phyloP scores from a whole-genome alignment of 805 yeast genomes.

The Wickerhamiella spandovensis region DNA sequence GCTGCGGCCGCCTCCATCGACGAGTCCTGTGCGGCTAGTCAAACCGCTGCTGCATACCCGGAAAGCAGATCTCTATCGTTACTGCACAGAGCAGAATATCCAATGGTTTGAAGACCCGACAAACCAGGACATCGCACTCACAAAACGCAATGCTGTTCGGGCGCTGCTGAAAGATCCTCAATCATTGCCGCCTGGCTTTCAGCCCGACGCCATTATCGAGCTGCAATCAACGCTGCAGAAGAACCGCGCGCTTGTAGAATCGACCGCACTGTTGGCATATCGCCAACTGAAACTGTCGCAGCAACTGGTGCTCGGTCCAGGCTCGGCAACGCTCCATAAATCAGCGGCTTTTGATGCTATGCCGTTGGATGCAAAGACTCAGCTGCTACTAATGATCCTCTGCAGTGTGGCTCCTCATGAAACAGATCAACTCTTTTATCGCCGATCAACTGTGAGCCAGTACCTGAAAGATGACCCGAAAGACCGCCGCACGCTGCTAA shows the following conservation, averaged over 20 bases:
- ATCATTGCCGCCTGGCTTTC: conserved; percentile 6
- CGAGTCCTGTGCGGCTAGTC: conserved; percentile 20
- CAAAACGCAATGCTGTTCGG: conserved; percentile 46
- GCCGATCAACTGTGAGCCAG: conserved; percentile 5
- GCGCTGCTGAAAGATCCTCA: conserved; percentile 27
- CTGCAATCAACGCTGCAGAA: conserved; percentile 1
- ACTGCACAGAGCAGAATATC: conserved; percentile 31
- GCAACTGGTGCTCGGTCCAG: background rate
- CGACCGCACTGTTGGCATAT: background rate
- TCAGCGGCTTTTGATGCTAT: conserved; percentile 2
- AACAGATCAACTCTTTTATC: conserved; percentile 4
- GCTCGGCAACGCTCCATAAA: conserved; percentile 2
- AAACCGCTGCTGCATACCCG: conserved; percentile 41
- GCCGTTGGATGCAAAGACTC: conserved; percentile 6
- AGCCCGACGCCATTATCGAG: background rate
- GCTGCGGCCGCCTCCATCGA: conserved; percentile 3
- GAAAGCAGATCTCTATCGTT: conserved; percentile 34
- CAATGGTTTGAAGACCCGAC: conserved; percentile 64
- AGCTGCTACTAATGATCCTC: conserved; percentile 8
- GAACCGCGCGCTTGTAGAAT: conserved; percentile 4
- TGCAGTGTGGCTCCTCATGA: conserved; percentile 12
- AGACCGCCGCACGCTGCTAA: conserved; percentile 1
- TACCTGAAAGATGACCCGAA: background rate
- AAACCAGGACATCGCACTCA: conserved; percentile 39
- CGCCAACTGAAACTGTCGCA: conserved; percentile 1